These are phyloP conservation scores for Curvularia lunata DNA, from an alignment of 2,329 filamentous ascomycete species.

Conservation along the genomic window DNA sequence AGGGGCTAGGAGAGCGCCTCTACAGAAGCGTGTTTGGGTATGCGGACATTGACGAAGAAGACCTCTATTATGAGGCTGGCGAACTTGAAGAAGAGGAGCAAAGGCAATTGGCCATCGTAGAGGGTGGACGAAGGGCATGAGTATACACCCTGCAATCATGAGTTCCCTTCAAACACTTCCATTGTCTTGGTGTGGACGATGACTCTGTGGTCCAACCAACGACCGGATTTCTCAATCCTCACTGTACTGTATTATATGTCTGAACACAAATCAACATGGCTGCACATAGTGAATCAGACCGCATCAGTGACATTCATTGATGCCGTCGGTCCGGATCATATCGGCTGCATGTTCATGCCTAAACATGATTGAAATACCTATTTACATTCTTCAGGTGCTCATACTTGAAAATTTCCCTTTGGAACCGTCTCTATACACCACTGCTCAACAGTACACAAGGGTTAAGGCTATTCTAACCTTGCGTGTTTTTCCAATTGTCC, in stretches of 20 bases:
- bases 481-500: not conserved
- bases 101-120: conserved; percentile 12
- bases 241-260: conserved; percentile 16
- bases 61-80: conserved; percentile 43
- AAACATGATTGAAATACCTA: not conserved
- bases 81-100: conserved; percentile 36
- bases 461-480: not conserved
- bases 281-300: not conserved
- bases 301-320: not conserved
- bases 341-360: not conserved
- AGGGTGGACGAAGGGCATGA: conserved; percentile 16
- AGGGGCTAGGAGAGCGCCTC: conserved; percentile 61
- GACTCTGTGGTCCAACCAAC: not conserved
- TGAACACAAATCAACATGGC: not conserved
- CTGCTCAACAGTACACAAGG: not conserved
- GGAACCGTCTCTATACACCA: not conserved
- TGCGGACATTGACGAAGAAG: conserved; percentile 39
- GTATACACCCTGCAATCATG: conserved; percentile 1
- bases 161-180: not conserved
- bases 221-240: conserved; percentile 24
- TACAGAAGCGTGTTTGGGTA: conserved; percentile 44
- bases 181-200: too few relatives aligned
- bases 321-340: not conserved
- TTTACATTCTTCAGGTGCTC: not conserved
- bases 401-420: not conserved